These are phyloP conservation scores for Fremontodendron californicum DNA, from an alignment of 345 rosid species.

Conservation along the genomic window DNA sequence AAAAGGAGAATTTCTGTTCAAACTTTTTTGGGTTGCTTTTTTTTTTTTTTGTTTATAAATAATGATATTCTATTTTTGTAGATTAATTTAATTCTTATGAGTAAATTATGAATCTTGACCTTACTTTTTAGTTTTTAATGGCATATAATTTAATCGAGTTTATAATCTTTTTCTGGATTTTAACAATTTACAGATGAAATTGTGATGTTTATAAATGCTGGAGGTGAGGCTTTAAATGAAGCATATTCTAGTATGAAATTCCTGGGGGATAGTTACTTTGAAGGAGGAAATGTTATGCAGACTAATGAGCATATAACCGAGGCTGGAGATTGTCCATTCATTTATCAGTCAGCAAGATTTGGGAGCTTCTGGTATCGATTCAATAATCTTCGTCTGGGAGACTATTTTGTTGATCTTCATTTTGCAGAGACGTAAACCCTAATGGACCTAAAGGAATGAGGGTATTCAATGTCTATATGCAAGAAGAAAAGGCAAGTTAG, in stretches of 20 bases:
- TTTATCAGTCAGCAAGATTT: conserved; percentile 73
- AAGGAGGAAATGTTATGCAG: conserved; percentile 66
- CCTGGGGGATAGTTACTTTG: conserved; percentile 33
- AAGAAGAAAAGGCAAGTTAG: conserved; percentile 76
- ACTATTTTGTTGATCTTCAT: conserved; percentile 76
- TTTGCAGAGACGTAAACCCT: conserved; percentile 75
- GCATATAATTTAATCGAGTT: neutral
- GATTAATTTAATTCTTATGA: neutral
- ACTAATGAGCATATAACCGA: conserved; percentile 66
- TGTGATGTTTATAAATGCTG: conserved; percentile 29
- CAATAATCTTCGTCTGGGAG: conserved; percentile 47
- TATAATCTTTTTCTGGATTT: neutral
- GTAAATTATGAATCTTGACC: neutral
- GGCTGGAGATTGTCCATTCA: conserved; percentile 67
- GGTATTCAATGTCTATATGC: conserved; percentile 77
- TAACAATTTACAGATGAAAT: conserved; percentile 45
- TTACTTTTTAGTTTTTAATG: neutral
- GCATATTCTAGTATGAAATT: conserved; percentile 43
- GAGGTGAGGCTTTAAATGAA: conserved; percentile 48
- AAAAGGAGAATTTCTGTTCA: neutral
- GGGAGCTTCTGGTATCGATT: conserved; percentile 68
- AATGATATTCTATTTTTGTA: neutral
- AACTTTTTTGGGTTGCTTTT: neutral
- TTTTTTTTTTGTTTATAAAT: neutral
- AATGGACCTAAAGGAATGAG: conserved; percentile 89